phyloP scores from a whole-genome alignment of 225 moss, liverwort and hornwort species.

The Rhytidiadelphus loreus region DNA sequence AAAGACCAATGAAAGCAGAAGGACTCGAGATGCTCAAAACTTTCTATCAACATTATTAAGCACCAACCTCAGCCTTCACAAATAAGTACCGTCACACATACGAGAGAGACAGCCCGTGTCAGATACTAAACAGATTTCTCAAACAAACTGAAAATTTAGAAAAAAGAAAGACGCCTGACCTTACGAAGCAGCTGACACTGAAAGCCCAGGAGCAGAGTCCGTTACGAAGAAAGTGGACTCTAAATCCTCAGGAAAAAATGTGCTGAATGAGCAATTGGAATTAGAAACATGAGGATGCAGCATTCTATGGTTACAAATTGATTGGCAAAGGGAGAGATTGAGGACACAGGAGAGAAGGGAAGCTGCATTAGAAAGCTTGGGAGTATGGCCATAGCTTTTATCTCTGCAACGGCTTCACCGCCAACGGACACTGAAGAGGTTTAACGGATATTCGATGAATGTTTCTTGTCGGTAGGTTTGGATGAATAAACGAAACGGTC shows the following conservation, averaged over 20 bases:
- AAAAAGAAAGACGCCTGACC: not conserved
- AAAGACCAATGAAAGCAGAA: not conserved
- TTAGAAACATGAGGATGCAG: not conserved
- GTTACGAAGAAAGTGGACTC: not conserved
- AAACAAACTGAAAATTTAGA: not conserved
- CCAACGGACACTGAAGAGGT: slow-evolving; percentile 6
- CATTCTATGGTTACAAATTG: too few relatives aligned
- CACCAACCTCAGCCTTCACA: too few relatives aligned
- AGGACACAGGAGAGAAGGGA: accelerated
- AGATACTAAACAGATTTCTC: not conserved
- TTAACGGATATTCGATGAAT: slow-evolving; percentile 1
- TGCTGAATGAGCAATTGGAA: not conserved
- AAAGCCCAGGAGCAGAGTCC: not conserved
- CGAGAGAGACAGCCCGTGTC: not conserved
- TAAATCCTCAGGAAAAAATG: too few relatives aligned
- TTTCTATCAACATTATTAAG: not conserved
- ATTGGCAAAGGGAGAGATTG: too few relatives aligned
- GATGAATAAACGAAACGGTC: not conserved
- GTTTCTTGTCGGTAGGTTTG: not conserved
- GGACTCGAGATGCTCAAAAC: not conserved
- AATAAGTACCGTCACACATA: not conserved
- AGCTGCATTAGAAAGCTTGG: not conserved
- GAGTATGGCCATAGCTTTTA: not conserved
- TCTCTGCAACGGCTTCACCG: slow-evolving; percentile 1
- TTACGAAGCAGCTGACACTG: not conserved